Conservation (phyloP, 495 filamentous ascomycete genomes). For the Melanomma pulvis-pyrius region DNA sequence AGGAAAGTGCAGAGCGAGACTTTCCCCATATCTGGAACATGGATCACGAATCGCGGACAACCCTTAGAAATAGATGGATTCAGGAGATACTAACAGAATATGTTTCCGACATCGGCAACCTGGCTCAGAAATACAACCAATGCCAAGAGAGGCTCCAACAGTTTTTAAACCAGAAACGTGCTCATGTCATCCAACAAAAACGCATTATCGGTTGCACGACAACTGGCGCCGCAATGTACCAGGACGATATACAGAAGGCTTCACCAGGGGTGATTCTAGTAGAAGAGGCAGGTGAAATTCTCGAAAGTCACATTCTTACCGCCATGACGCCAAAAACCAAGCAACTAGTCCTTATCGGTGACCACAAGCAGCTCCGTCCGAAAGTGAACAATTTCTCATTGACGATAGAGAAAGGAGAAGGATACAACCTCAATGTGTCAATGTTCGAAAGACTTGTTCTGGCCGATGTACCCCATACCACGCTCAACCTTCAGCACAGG, state of each 20-base stretch:
- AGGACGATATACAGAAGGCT: slow-evolving; percentile 54
- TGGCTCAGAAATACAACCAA: slow-evolving; percentile 50
- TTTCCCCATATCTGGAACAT: slow-evolving; percentile 58
- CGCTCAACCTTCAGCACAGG: slow-evolving; percentile 65
- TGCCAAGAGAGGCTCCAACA: slow-evolving; percentile 47
- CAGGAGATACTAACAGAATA: slow-evolving; percentile 55
- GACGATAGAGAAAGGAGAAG: slow-evolving; percentile 66
- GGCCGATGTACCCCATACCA: slow-evolving; percentile 57
- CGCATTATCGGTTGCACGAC: slow-evolving; percentile 76
- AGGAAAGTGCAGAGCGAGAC: neutral
- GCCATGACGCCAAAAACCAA: slow-evolving; percentile 62
- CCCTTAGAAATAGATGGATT: slow-evolving; percentile 53
- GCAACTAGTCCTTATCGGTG: slow-evolving; percentile 74
- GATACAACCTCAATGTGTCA: slow-evolving; percentile 70
- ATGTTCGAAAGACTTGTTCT: slow-evolving; percentile 72
- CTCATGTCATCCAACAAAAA: slow-evolving; percentile 55
- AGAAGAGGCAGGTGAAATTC: slow-evolving; percentile 80
- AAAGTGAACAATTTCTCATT: slow-evolving; percentile 68
- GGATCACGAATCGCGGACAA: slow-evolving; percentile 43
- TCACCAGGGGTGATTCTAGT: slow-evolving; percentile 62
- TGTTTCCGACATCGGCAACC: slow-evolving; percentile 45
- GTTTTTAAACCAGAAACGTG: slow-evolving; percentile 52
- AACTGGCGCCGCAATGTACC: slow-evolving; percentile 69
- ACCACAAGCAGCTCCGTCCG: slow-evolving; percentile 76
- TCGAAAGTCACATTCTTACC: slow-evolving; percentile 72